These are phyloP conservation scores for Aspergillus novoparasiticus DNA, from an alignment of 2,329 filamentous ascomycete species.

Conservation along the genomic window DNA sequence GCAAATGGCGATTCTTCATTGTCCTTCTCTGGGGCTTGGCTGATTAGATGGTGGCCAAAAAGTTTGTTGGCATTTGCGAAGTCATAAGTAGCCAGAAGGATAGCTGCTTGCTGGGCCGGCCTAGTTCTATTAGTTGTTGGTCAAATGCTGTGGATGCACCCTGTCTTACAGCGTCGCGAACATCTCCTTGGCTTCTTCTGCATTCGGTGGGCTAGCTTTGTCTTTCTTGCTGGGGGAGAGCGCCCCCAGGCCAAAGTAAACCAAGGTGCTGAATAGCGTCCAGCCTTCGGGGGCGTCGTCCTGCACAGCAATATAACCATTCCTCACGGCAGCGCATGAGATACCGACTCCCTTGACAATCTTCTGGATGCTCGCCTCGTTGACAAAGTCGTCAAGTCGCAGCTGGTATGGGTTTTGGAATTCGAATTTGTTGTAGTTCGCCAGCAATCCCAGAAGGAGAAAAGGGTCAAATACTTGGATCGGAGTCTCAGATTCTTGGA, in stretches of 20 bases:
- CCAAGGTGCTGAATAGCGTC: constrained; percentile 78
- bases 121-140: constrained; percentile 50
- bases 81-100: constrained; percentile 86
- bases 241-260: constrained; percentile 79
- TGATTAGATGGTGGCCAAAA: constrained; percentile 84
- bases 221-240: constrained; percentile 71
- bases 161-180: constrained; percentile 70
- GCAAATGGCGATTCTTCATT: constrained; percentile 74
- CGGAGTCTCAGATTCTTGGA: constrained; percentile 74
- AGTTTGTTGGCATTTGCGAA: constrained; percentile 94
- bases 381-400: constrained; percentile 91
- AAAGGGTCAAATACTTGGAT: constrained; percentile 72
- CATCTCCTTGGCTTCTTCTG: constrained; percentile 78
- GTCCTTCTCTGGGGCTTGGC: constrained; percentile 61
- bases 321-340: constrained; percentile 68
- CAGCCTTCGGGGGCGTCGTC: constrained; percentile 90
- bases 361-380: constrained; percentile 81
- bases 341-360: constrained; percentile 76
- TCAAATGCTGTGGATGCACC: constrained; percentile 14
- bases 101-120: constrained; percentile 75
- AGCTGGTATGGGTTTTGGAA: constrained; percentile 95
- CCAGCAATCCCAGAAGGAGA: constrained; percentile 78
- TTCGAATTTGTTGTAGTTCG: constrained; percentile 99
- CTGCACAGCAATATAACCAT: constrained; percentile 80
- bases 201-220: constrained; percentile 62